Evolutionary conservation across 208 protist genomes (phyloP).

Genomic region (Entamoeba moshkovskii): DNA sequence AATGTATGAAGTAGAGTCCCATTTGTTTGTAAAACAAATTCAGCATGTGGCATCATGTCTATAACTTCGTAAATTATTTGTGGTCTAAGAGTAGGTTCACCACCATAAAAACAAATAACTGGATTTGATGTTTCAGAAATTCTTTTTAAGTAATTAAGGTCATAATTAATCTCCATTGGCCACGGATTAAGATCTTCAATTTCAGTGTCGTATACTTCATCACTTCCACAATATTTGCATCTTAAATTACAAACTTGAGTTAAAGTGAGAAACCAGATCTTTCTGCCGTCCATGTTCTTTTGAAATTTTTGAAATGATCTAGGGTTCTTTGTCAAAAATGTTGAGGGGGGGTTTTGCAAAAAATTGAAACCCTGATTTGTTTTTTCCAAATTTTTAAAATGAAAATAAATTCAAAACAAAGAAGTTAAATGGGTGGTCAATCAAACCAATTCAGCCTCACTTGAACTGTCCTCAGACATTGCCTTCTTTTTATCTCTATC

Average conservation of each 20-base stretch:
- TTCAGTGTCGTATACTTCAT: neutral
- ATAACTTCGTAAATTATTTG: conserved; percentile 20
- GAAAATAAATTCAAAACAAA: neutral
- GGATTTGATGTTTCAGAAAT: neutral
- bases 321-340: neutral
- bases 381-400: neutral
- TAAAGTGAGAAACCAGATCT: neutral
- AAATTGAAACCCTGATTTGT: neutral
- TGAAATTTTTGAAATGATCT: neutral
- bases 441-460: neutral
- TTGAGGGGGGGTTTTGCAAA: neutral
- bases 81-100: conserved; percentile 24
- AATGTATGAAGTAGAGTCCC: conserved; percentile 23
- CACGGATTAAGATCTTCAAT: neutral
- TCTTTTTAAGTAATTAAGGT: neutral
- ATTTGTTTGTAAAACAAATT: conserved; percentile 36
- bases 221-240: neutral
- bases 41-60: neutral
- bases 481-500: neutral
- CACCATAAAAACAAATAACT: conserved; percentile 34
- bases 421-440: neutral
- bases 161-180: neutral
- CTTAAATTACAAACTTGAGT: neutral
- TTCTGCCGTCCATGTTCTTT: neutral
- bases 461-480: neutral